Evolutionary conservation across 116 monocot species (phyloP), one percentile per base, ranked within the genome.

Genomic region (Cymodocea nodosa): DNA sequence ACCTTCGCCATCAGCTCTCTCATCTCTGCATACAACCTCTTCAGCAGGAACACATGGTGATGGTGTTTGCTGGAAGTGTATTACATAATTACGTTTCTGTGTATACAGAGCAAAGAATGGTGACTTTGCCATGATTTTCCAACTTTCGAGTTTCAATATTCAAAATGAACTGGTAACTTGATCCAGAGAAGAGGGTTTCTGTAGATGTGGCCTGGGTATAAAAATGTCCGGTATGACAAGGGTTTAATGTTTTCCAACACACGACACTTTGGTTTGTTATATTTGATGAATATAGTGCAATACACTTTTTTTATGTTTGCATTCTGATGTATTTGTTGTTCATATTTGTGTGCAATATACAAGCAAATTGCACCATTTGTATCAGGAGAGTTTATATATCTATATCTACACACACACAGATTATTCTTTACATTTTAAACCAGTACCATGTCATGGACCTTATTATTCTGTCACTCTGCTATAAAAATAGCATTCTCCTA

Each of bases 1-100:
- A 71, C 75, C 11, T 63, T 94, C 37, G 89, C 87, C 8, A n/a
- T 82, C 39, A 89, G 76, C 75, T 82, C 94, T 0, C 19, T 94
- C 37, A 79, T 87, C 59, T 94, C 94, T 23, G 84, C 87, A 8
- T 67, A 77, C 60, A 65, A 70, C 57, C 66, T 84, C 56, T 93
- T 89, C 53, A 71, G 74, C 64, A 66, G 57, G 16, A 30, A 5
- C 50, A 17, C 50, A 6, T 52, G 50, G 56, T n/a, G 15, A 49
- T 56, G n/a, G 18, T 48, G 5, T 54, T 17, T 54, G 20, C n/a
- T 7, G 2, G 18, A 18, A 19, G 54, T 17, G 54, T 20, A 18
- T 54, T 4, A 0, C 18, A 19, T 15, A 7, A 18, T 54, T 4
- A 2, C 54, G 1, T 15, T 54, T n/a, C n/a, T 54, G 54, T 44